These are phyloP conservation scores for Panicum virgatum DNA, from an alignment of 202 grass and related monocot genomes.

Conservation along the genomic window DNA sequence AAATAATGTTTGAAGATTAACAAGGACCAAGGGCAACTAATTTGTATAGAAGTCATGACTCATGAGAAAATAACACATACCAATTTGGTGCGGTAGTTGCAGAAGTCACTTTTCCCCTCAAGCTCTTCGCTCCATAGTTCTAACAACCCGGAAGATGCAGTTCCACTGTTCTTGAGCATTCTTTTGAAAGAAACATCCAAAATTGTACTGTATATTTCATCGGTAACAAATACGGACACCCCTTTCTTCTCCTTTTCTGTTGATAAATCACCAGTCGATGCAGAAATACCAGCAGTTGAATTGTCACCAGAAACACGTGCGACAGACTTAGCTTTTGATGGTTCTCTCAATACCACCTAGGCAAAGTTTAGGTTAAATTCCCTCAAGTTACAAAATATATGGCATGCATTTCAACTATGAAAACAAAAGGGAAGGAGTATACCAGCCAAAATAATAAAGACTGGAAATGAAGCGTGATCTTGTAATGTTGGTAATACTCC, in stretches of 20 bases:
- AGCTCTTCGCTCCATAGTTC: conserved; percentile 97
- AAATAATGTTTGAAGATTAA: conserved; percentile 20
- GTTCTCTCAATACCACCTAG: conserved; percentile 89
- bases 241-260: conserved; percentile 86
- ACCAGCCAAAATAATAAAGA: conserved; percentile 99
- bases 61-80: conserved; percentile 60
- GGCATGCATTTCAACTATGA: conserved; percentile 19
- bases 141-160: conserved; percentile 51
- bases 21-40: conserved; percentile 1
- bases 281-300: conserved; percentile 50
- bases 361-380: conserved; percentile 41
- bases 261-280: conserved; percentile 44
- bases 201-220: conserved; percentile 81
- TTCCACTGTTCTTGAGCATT: conserved; percentile 87
- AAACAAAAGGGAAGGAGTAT: conserved; percentile 41
- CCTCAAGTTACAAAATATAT: conserved; percentile 28
- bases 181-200: conserved; percentile 89
- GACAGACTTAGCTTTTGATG: conserved; percentile 78
- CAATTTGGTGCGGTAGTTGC: conserved; percentile 83
- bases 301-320: conserved; percentile 64
- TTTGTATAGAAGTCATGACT: conserved; percentile 24
- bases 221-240: conserved; percentile 64
- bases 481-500: conserved; percentile 94
- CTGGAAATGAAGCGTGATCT: conserved; percentile 83
- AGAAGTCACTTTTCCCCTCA: conserved; percentile 84